These are phyloP conservation scores for Agaricus subrufescens DNA, from an alignment of 768 basidiomycete genomes.

Conservation along the genomic window DNA sequence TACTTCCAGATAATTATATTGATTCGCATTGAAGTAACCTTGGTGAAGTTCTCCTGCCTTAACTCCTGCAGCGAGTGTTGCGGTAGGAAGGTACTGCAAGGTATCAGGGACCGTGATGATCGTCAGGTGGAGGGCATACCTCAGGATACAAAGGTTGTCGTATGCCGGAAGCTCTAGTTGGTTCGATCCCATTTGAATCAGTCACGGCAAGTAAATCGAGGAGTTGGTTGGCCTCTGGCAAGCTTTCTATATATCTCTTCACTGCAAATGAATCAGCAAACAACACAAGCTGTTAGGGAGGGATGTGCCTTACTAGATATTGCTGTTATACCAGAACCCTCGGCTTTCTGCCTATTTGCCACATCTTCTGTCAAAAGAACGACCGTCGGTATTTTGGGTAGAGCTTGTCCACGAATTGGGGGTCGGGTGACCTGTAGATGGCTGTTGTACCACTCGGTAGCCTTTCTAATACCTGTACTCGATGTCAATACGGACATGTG, in stretches of 20 bases:
- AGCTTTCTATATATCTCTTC: conserved; percentile 75
- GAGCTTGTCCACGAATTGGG: conserved; percentile 44
- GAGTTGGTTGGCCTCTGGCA: conserved; percentile 59
- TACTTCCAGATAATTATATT: conserved; percentile 88
- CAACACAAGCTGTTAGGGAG: background rate
- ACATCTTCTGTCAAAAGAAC: conserved; percentile 89
- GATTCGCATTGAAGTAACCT: conserved; percentile 92
- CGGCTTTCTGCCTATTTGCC: conserved; percentile 75
- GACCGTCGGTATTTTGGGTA: conserved; percentile 48
- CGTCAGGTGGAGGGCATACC: conserved; percentile 31
- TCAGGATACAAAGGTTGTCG: conserved; percentile 70
- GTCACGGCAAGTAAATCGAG: conserved; percentile 77
- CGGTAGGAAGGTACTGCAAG: conserved; percentile 72
- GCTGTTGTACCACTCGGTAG: conserved; percentile 80
- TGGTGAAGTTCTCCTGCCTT: conserved; percentile 83
- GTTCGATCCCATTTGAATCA: conserved; percentile 59
- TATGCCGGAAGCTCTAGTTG: conserved; percentile 49
- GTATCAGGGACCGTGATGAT: background rate
- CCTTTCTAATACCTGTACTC: conserved; percentile 76
- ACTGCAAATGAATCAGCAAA: conserved; percentile 33
- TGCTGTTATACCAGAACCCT: conserved; percentile 53
- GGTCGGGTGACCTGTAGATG: conserved; percentile 58
- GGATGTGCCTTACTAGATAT: conserved; percentile 48
- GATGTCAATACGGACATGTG: background rate
- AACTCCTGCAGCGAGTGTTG: conserved; percentile 73